phyloP scores from a whole-genome alignment of 1,284 basidiomycete genomes.

The Cystobasidium pallidum region DNA sequence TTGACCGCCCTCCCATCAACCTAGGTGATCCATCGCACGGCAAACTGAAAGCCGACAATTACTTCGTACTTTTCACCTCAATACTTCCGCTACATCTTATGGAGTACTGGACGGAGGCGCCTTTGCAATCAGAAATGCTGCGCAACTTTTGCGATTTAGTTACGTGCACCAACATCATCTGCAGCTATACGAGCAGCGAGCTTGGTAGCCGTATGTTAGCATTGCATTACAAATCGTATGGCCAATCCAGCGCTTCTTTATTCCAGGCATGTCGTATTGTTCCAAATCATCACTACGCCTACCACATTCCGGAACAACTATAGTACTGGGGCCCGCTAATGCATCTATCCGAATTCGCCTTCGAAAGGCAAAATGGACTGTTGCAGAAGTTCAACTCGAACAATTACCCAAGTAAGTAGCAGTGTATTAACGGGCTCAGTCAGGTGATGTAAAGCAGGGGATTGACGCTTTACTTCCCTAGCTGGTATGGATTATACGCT shows the following conservation, averaged over 20 bases:
- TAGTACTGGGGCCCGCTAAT: constrained; percentile 45
- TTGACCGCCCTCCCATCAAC: constrained; percentile 38
- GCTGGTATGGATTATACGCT: constrained; percentile 24
- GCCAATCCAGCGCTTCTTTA: constrained; percentile 3
- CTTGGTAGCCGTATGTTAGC: constrained; percentile 5
- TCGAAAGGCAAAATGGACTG: constrained; percentile 39
- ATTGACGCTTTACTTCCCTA: constrained; percentile 1
- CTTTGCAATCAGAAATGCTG: constrained; percentile 12
- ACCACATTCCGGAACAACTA: constrained; percentile 42
- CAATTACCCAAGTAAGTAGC: constrained; percentile 20
- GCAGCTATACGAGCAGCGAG: constrained; percentile 25
- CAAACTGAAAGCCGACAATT: constrained; percentile 46
- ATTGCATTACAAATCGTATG: constrained; percentile 30
- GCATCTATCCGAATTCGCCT: constrained; percentile 44
- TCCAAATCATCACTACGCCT: constrained; percentile 46
- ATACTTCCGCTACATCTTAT: constrained; percentile 40
- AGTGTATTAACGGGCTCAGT: neutral
- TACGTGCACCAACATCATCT: constrained; percentile 40
- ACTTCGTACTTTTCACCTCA: constrained; percentile 43
- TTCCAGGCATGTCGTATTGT: constrained; percentile 14
- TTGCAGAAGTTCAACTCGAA: constrained; percentile 45
- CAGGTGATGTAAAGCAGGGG: too few species aligned
- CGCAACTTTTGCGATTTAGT: constrained; percentile 40
- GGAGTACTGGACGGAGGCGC: constrained; percentile 8
- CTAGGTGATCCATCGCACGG: constrained; percentile 43